phyloP scores from a whole-genome alignment of 257 asterid species.

The Solanum etuberosum region DNA sequence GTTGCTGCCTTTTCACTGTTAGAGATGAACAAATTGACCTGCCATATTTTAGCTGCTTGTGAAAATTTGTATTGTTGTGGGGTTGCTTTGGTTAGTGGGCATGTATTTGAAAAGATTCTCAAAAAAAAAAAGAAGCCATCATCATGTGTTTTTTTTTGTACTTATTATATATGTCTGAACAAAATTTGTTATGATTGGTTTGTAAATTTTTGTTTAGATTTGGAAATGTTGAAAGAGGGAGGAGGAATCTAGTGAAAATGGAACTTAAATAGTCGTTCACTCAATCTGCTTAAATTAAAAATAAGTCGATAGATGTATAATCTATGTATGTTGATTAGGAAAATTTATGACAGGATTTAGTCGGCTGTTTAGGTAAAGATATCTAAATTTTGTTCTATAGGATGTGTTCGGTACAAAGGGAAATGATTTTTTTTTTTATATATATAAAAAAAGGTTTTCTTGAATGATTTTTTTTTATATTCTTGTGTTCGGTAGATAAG shows the following conservation, averaged over 20 bases:
- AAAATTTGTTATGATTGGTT: not conserved
- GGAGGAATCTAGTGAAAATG: not conserved
- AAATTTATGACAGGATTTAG: not conserved
- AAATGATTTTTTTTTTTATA: too few relatives aligned
- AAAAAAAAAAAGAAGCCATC: not conserved
- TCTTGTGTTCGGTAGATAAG: not conserved
- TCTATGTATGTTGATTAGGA: not conserved
- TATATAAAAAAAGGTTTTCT: too few relatives aligned
- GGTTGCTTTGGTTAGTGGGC: conserved; percentile 7
- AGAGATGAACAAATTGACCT: not conserved
- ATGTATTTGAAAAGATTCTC: conserved; percentile 10
- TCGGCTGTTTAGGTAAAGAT: too few relatives aligned
- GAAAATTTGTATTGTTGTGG: conserved; percentile 1
- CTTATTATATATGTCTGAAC: not conserved
- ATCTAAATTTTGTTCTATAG: not conserved
- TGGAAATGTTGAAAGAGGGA: not conserved
- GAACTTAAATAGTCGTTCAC: not conserved
- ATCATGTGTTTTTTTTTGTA: not conserved
- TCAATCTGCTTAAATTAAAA: not conserved
- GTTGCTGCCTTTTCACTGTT: not conserved
- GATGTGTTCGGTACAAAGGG: not conserved
- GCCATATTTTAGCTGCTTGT: not conserved
- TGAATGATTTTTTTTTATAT: too few relatives aligned
- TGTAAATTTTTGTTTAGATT: not conserved
- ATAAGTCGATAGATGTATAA: not conserved